phyloP scores from a whole-genome alignment of 805 yeast genomes.

The Kodamaea nitidulidarum region DNA sequence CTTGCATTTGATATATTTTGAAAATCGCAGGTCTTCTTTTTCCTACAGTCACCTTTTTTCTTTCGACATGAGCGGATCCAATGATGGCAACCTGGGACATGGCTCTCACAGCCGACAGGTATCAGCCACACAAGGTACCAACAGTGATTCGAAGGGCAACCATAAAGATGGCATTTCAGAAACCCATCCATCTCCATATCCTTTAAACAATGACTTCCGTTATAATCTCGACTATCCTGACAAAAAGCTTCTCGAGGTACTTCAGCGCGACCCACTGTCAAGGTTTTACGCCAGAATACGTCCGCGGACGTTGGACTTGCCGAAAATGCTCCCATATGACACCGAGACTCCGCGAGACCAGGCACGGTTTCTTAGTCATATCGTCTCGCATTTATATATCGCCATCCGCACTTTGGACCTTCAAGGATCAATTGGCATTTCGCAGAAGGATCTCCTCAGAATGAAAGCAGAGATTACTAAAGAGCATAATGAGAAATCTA shows the following conservation, averaged over 20 bases:
- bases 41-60: too few relatives aligned
- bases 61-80: too few relatives aligned
- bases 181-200: neutral
- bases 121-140: too few relatives aligned
- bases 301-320: conserved; percentile 40
- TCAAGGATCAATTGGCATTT: conserved; percentile 62
- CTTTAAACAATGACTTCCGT: conserved; percentile 8
- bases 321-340: conserved; percentile 63
- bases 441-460: conserved; percentile 58
- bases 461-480: conserved; percentile 17
- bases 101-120: too few relatives aligned
- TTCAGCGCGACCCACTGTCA: conserved; percentile 32
- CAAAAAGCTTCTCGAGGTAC: conserved; percentile 18
- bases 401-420: conserved; percentile 73
- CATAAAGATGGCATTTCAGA: too few relatives aligned
- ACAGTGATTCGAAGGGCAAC: too few relatives aligned
- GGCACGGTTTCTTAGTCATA: conserved; percentile 70
- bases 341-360: conserved; percentile 67
- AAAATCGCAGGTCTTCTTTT: too few relatives aligned
- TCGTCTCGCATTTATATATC: conserved; percentile 74
- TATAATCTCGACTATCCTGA: conserved; percentile 55
- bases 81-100: too few relatives aligned
- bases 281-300: conserved; percentile 35
- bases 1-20: too few relatives aligned
- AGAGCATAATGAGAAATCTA: neutral